Conservation (phyloP, 371 early-diverging fungal genomes). For the Mortierella polycephala region DNA sequence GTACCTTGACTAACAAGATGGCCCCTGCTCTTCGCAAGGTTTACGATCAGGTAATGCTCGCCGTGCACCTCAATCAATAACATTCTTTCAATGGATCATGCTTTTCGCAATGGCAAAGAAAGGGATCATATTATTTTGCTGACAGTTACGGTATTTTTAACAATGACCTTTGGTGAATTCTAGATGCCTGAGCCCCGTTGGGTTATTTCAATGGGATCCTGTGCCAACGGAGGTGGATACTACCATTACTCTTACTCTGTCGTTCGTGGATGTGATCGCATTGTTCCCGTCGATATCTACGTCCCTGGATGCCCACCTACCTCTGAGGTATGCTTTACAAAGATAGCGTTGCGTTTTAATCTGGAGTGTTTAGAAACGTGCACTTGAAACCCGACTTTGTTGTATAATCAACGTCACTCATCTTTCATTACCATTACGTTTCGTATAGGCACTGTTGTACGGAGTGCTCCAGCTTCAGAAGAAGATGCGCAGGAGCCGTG, state of each 20-base stretch:
- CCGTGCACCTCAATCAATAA: too few relatives aligned
- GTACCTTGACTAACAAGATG: conserved; percentile 98
- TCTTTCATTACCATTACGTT: not conserved
- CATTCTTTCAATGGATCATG: too few relatives aligned
- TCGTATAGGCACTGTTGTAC: conserved; percentile 82
- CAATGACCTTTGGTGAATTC: too few relatives aligned
- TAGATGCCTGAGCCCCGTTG: conserved; percentile 97
- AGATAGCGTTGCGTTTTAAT: too few relatives aligned
- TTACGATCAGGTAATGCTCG: conserved; percentile 72
- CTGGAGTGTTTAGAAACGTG: too few relatives aligned
- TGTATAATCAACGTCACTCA: not conserved
- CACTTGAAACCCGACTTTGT: too few relatives aligned
- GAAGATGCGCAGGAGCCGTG: conserved; percentile 86
- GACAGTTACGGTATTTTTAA: too few relatives aligned
- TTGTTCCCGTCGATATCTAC: conserved; percentile 97
- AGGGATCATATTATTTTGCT: too few relatives aligned
- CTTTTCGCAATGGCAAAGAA: too few relatives aligned
- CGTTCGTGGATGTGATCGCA: conserved; percentile 95
- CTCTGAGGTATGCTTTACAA: conserved; percentile 68
- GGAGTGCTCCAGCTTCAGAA: conserved; percentile 97
- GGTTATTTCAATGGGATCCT: conserved; percentile 99
- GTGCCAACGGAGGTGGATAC: conserved; percentile 99
- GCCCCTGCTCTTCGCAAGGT: conserved; percentile 97
- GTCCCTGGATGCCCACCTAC: conserved; percentile 99
- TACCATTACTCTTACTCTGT: conserved; percentile 98